phyloP scores from a whole-genome alignment of 1,139 yeast species.

The Lodderomyces metapsilosis region DNA sequence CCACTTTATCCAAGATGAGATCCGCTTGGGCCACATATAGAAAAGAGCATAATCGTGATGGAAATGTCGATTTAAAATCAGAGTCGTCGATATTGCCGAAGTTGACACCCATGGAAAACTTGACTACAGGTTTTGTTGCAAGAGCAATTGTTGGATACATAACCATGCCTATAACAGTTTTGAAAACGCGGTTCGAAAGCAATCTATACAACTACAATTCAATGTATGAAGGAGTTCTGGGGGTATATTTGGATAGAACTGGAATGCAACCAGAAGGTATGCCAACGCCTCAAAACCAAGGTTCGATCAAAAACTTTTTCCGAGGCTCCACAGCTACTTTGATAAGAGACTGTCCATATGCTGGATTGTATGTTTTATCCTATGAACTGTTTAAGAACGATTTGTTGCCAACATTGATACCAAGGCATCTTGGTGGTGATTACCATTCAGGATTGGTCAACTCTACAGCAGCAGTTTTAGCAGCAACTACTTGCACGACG shows the following conservation, averaged over 20 bases:
- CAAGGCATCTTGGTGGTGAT: constrained; percentile 7
- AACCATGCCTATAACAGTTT: constrained; percentile 98
- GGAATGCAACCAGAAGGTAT: background rate
- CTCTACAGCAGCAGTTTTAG: constrained; percentile 65
- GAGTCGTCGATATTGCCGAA: constrained; percentile 57
- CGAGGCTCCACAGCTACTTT: constrained; percentile 86
- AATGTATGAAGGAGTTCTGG: constrained; percentile 57
- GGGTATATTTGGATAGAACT: constrained; percentile 47
- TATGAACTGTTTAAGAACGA: constrained; percentile 70
- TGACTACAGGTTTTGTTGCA: constrained; percentile 74
- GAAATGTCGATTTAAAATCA: constrained; percentile 7
- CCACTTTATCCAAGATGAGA: constrained; percentile 66
- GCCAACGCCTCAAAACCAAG: constrained; percentile 11
- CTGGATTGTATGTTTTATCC: constrained; percentile 84
- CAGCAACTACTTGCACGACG: constrained; percentile 80
- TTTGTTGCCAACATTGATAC: constrained; percentile 22
- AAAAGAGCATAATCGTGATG: constrained; percentile 12
- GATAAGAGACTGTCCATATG: constrained; percentile 92
- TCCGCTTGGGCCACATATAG: constrained; percentile 45
- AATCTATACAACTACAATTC: constrained; percentile 70
- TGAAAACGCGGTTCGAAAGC: constrained; percentile 86
- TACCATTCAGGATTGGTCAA: constrained; percentile 56
- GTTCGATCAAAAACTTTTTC: constrained; percentile 65
- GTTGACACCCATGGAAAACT: constrained; percentile 66
- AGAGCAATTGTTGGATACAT: constrained; percentile 80